Evolutionary conservation across 345 rosid genomes (phyloP), one percentile per base, ranked within the genome.

Genomic region (Ricinus communis): DNA sequence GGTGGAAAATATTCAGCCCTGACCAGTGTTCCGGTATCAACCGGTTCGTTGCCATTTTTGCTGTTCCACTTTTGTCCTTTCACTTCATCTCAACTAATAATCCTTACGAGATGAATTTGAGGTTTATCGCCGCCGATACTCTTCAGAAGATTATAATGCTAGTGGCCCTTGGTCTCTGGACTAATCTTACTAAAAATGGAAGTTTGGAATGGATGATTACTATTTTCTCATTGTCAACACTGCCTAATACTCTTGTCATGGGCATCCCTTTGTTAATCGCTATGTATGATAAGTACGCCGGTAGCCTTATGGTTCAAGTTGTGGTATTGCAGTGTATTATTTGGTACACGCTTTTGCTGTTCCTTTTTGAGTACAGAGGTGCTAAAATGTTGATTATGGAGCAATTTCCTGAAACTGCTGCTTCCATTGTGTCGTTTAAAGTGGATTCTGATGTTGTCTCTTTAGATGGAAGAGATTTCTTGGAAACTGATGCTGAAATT

Each of bases 401-500:
- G 63, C 84, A 81, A 68, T 83, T 83, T 70, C 84, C 83, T 2
- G 87, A 76, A 53, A 81, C 84, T 11, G 87, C 84, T 0, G 84
- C 81, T 27, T 81, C 84, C 62, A 83, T 83, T 52, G 82, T 83
- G 31, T 83, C 84, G 33, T 76, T 83, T 65, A 80, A 79, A 43
- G 87, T 83, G 1, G 87, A 83, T 63, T 79, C 87, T 10, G 87
- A 83, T 11, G 75, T 83, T 50, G 77, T 83, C 18, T 79, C 84
- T 24, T 68, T 81, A 8, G 84, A 83, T 49, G 87, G 84, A 2
- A 64, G 78, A 19, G 82, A 79, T 49, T 80, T 82, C 27, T 40
- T 83, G 19, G 87, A 83, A 66, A 74, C 87, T 2, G 83, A 83
- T 51, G 79, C 87, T 7, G 84, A 81, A 66, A 67, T 83, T 5